Percentiles rank a stretch among this genome's conserved stretches.
Evolutionary conservation across 257 asterid species (phyloP).

Genomic region (Ilex aquifolium): DNA sequence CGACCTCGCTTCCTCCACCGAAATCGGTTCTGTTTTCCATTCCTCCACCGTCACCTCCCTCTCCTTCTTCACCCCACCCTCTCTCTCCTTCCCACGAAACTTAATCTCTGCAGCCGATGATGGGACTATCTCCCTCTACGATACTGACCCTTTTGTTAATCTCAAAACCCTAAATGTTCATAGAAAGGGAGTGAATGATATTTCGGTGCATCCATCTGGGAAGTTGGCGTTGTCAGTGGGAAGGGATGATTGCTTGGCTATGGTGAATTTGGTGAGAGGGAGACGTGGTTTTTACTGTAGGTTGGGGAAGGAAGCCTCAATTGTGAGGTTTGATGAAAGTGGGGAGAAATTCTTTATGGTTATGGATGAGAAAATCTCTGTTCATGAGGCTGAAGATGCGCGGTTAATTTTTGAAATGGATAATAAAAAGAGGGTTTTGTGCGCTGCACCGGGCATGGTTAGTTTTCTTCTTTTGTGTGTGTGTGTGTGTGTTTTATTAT

Average conservation of each 20-base stretch:
- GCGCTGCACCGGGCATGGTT: constrained; percentile 65
- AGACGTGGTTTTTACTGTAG: constrained; percentile 71
- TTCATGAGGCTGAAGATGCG: constrained; percentile 83
- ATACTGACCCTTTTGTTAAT: constrained; percentile 80
- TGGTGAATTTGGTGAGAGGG: constrained; percentile 87
- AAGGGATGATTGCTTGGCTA: constrained; percentile 78
- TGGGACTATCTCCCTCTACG: constrained; percentile 67
- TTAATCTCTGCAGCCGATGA: constrained; percentile 65
- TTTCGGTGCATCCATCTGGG: constrained; percentile 83
- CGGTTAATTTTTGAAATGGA: constrained; percentile 49
- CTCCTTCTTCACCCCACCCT: constrained; percentile 64
- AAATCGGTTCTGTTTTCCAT: constrained; percentile 72
- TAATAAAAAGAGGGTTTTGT: constrained; percentile 57
- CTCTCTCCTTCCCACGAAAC: constrained; percentile 67
- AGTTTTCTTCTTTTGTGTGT: constrained; percentile 1
- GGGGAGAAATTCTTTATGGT: constrained; percentile 75
- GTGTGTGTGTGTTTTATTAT: background rate
- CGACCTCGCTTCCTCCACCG: constrained; percentile 75
- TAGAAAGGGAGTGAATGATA: constrained; percentile 53
- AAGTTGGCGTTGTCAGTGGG: constrained; percentile 72
- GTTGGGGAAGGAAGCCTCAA: constrained; percentile 65
- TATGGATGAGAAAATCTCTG: constrained; percentile 53
- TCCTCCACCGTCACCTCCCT: constrained; percentile 73
- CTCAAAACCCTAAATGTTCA: constrained; percentile 72
- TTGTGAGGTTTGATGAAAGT: constrained; percentile 41